Evolutionary conservation across 2,329 filamentous ascomycete genomes (phyloP).

Genomic region (Ophiostoma australiae): DNA sequence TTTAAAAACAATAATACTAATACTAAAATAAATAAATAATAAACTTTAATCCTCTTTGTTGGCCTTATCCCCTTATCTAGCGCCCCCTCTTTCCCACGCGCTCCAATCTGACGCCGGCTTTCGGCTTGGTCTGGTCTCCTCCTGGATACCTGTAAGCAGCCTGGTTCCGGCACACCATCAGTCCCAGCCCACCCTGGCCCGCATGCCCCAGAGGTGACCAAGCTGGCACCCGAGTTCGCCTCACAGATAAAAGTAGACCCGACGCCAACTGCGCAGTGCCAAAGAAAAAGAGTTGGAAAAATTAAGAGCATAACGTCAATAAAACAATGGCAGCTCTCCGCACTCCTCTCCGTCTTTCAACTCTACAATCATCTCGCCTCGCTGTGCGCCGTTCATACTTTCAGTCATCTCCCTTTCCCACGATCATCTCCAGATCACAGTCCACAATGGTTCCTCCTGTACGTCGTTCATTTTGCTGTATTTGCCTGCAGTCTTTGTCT

Average conservation of each 20-base stretch:
- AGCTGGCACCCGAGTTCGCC: conserved; percentile 1
- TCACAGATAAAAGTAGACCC: conserved; percentile 20
- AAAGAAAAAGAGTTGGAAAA: neutral
- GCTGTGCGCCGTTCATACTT: conserved; percentile 31
- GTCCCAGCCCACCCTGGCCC: neutral
- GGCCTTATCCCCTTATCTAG: conserved; percentile 8
- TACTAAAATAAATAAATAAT: neutral
- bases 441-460: conserved; percentile 49
- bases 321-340: conserved; percentile 22
- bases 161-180: neutral
- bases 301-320: neutral
- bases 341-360: conserved; percentile 22
- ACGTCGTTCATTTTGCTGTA: conserved; percentile 11
- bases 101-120: conserved; percentile 20
- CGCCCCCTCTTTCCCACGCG: conserved; percentile 1
- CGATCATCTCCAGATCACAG: conserved; percentile 32
- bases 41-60: conserved; percentile 7
- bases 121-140: conserved; percentile 16
- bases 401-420: conserved; percentile 31
- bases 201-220: neutral
- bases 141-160: neutral
- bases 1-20: neutral
- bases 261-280: neutral
- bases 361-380: conserved; percentile 12
- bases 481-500: neutral